Percentiles rank a stretch among this genome's conserved stretches.
Evolutionary conservation across 2,329 filamentous ascomycete species (phyloP).

Genomic region (Nothophoma quercina): DNA sequence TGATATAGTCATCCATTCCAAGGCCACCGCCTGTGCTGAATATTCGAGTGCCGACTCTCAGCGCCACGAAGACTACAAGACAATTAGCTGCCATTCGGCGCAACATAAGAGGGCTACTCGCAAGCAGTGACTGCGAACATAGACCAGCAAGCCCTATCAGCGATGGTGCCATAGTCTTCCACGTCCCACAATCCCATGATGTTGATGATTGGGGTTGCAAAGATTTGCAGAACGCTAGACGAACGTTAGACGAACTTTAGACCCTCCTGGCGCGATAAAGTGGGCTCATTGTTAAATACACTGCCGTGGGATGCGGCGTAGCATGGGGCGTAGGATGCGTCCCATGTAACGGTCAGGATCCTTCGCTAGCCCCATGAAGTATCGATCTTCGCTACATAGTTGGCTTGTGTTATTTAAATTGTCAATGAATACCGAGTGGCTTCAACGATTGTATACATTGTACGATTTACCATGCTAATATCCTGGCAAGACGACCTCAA

Average conservation of each 20-base stretch:
- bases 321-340: slow-evolving; percentile 1
- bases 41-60: slow-evolving; percentile 6
- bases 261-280: slow-evolving; percentile 1
- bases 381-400: not conserved
- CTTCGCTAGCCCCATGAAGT: not conserved
- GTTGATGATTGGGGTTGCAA: slow-evolving; percentile 1
- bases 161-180: slow-evolving; percentile 6
- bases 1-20: slow-evolving; percentile 6
- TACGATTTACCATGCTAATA: too few relatives aligned
- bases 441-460: too few relatives aligned
- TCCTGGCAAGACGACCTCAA: too few relatives aligned
- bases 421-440: not conserved
- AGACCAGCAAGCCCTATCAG: slow-evolving; percentile 4
- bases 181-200: slow-evolving; percentile 1
- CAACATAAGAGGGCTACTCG: slow-evolving; percentile 3
- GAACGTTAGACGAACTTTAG: not conserved
- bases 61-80: slow-evolving; percentile 7
- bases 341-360: slow-evolving; percentile 2
- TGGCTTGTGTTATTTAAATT: not conserved
- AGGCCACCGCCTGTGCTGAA: slow-evolving; percentile 3
- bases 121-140: slow-evolving; percentile 1
- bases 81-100: slow-evolving; percentile 1
- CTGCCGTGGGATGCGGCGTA: slow-evolving; percentile 2
- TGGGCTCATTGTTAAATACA: slow-evolving; percentile 1
- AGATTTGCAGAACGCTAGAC: not conserved